Evolutionary conservation across 352 stramenopile species (phyloP).

Genomic region (Globisporangium spinosum): DNA sequence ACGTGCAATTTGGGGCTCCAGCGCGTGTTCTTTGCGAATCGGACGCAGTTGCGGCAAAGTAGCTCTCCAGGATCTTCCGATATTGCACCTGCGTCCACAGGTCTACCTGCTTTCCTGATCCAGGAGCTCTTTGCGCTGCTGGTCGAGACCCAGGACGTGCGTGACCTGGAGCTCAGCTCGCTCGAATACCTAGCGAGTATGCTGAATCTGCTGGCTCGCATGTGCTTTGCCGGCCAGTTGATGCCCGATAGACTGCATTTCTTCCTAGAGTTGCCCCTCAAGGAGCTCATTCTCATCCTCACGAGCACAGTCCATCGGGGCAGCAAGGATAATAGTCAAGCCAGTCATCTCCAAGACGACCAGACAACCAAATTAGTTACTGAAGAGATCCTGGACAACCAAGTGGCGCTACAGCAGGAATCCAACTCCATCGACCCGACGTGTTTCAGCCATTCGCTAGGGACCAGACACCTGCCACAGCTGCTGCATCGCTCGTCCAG

Average conservation of each 20-base stretch:
- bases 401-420: slow-evolving; percentile 33
- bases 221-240: slow-evolving; percentile 27
- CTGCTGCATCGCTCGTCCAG: slow-evolving; percentile 20
- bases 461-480: slow-evolving; percentile 22
- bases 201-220: slow-evolving; percentile 20
- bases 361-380: slow-evolving; percentile 6
- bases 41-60: slow-evolving; percentile 20
- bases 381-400: slow-evolving; percentile 46
- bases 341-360: slow-evolving; percentile 2
- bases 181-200: slow-evolving; percentile 27
- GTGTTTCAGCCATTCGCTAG: slow-evolving; percentile 12
- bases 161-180: slow-evolving; percentile 20
- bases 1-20: slow-evolving; percentile 31
- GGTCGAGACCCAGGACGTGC: slow-evolving; percentile 8
- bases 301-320: slow-evolving; percentile 6
- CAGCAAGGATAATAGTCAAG: not conserved
- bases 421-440: slow-evolving; percentile 18
- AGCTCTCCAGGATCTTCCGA: not conserved
- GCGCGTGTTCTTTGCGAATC: slow-evolving; percentile 52
- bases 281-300: slow-evolving; percentile 15
- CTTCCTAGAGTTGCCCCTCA: slow-evolving; percentile 19
- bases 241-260: slow-evolving; percentile 22
- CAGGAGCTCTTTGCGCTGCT: slow-evolving; percentile 31
- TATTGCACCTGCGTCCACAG: slow-evolving; percentile 12
- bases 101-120: slow-evolving; percentile 29